A percentile compares a stretch with the other conserved stretches of the same genome.
These are phyloP conservation scores for Cicer judaicum DNA, from an alignment of 306 rosid genomes.

Conservation along the genomic window DNA sequence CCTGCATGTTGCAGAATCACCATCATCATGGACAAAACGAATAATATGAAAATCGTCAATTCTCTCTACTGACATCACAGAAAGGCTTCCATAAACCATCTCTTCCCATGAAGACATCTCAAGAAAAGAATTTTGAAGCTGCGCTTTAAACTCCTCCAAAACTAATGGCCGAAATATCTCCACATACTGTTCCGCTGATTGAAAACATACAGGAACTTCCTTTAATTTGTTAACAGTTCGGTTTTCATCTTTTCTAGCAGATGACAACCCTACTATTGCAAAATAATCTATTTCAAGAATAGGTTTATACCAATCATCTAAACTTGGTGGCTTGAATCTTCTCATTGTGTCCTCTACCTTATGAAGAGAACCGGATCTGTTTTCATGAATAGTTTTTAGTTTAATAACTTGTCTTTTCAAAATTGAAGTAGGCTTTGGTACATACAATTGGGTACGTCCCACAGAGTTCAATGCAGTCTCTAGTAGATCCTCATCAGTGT, in stretches of 20 bases:
- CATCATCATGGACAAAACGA: constrained; percentile 78
- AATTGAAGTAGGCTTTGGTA: constrained; percentile 62
- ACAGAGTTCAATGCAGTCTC: constrained; percentile 68
- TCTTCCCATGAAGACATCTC: constrained; percentile 89
- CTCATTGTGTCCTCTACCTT: constrained; percentile 63
- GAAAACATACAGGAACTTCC: constrained; percentile 85
- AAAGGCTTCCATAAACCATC: constrained; percentile 73
- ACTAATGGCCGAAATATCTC: constrained; percentile 84
- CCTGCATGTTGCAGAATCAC: constrained; percentile 62
- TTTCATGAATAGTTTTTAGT: constrained; percentile 67
- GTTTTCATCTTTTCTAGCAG: constrained; percentile 66
- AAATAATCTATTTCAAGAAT: constrained; percentile 87
- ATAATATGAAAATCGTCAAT: constrained; percentile 92
- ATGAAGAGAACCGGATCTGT: constrained; percentile 52
- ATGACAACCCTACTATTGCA: constrained; percentile 65
- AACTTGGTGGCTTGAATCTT: constrained; percentile 86
- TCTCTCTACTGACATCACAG: constrained; percentile 90
- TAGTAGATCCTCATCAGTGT: constrained; percentile 58
- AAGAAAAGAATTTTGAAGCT: constrained; percentile 71
- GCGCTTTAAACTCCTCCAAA: constrained; percentile 96
- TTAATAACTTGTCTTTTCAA: constrained; percentile 86
- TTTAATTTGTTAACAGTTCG: constrained; percentile 59
- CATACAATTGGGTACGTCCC: constrained; percentile 54
- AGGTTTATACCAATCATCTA: constrained; percentile 90
- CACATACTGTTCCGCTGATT: constrained; percentile 83